Base-by-base conservation (phyloP, 129 eudicot species). In the Apium graveolens region DNA sequence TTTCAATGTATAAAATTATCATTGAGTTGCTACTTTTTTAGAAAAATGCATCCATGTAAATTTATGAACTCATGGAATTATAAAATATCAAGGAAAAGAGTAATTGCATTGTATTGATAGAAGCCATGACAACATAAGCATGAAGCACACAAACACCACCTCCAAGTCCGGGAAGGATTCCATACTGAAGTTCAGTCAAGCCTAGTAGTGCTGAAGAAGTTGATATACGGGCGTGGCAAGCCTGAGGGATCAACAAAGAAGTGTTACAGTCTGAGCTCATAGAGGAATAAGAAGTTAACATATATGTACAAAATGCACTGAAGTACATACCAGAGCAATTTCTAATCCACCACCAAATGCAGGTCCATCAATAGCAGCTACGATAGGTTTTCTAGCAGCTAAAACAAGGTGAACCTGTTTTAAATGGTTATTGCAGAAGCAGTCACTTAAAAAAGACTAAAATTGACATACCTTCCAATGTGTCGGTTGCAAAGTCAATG, bases 261-360 rank as follows among this genome's bases (percentile, higher is more conserved):
- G 41, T 74, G 11, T 43, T 29, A 27, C 39, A 74, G 21, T 44
- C 16, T 5, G 39, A 27, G 13, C 29, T 27, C 38, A 27, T 55
- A 63, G 21, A 29, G 45, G 11, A 66, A 20, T 7, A 48, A 39
- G 39, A 65, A 29, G 31, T 49, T 14, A 2, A 46, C 37, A 70
- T 42, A 78, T 20, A 63, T 20, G 18, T 75, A 44, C 9, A 10
- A 73, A 60, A 48, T 34, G 11, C 82, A 69, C 39, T 45, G 63
- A 1, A 11, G 44, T 60, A 65, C 86, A 31, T 84, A 91, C 96
- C 85, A 91, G 78, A 45, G 91, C 96, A 72, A 91, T 73, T 80
- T 91, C 96, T 46, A 91, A 80, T 76, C 91, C 96, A 70, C 93
- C 96, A 78, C 93, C 96, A 51, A 88, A 80, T 29, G 93, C 92